A percentile compares a stretch with the other conserved stretches of the same genome.
Conservation (phyloP, 2,329 filamentous ascomycete genomes). For the Fusarium transvaalense region DNA sequence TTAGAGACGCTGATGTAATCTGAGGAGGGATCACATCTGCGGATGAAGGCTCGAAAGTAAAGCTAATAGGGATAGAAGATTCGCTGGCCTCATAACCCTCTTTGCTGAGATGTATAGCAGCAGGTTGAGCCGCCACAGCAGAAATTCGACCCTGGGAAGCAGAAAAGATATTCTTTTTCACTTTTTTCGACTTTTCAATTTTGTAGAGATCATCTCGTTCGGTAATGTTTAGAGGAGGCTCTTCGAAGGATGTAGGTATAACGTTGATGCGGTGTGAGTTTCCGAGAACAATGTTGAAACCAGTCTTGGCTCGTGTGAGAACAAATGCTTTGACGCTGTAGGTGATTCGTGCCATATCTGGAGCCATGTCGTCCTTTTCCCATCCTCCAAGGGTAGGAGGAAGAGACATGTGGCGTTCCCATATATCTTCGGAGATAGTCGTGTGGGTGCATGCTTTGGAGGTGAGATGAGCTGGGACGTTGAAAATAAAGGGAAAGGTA, state of each 20-base stretch:
- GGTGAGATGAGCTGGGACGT: conserved; percentile 41
- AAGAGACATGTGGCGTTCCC: conserved; percentile 34
- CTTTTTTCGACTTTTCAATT: conserved; percentile 33
- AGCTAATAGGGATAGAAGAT: conserved; percentile 29
- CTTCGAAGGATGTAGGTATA: conserved; percentile 39
- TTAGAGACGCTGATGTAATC: conserved; percentile 20
- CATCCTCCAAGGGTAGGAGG: conserved; percentile 39
- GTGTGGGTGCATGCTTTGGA: conserved; percentile 35
- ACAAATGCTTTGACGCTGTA: conserved; percentile 38
- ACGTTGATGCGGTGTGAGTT: conserved; percentile 38
- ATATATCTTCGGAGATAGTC: conserved; percentile 21
- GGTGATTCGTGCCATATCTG: conserved; percentile 28
- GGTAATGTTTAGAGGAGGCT: conserved; percentile 40
- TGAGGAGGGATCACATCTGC: conserved; percentile 30
- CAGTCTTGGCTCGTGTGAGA: conserved; percentile 6
- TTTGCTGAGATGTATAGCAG: conserved; percentile 34
- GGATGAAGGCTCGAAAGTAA: conserved; percentile 35
- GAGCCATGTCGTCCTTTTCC: conserved; percentile 43
- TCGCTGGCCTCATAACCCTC: conserved; percentile 29
- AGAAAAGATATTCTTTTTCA: conserved; percentile 43
- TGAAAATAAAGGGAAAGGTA: conserved; percentile 42
- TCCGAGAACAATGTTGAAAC: conserved; percentile 9
- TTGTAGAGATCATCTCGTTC: conserved; percentile 35
- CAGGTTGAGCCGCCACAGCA: conserved; percentile 38
- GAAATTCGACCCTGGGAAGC: conserved; percentile 32